These are phyloP conservation scores for Myrmaecium sp. DNA, from an alignment of 2,329 filamentous ascomycete genomes.

Conservation along the genomic window DNA sequence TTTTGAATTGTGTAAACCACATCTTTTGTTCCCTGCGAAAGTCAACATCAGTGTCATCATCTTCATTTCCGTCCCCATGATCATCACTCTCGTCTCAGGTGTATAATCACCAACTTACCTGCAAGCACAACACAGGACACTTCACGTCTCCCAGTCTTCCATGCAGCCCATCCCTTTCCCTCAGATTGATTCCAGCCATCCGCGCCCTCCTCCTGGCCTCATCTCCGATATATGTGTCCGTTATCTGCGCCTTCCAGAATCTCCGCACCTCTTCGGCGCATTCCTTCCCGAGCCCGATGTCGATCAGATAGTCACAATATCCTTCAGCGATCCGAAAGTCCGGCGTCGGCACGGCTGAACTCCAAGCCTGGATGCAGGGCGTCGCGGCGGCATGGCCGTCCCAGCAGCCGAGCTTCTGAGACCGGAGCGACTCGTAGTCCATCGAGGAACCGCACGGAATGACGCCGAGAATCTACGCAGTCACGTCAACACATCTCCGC, in stretches of 20 bases:
- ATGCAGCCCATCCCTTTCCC: conserved; percentile 32
- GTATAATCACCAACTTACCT: conserved; percentile 13
- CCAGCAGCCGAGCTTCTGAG: conserved; percentile 32
- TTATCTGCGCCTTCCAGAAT: conserved; percentile 29
- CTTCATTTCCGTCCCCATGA: background rate
- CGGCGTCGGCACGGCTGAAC: conserved; percentile 19
- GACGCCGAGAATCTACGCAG: conserved; percentile 29
- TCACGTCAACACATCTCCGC: background rate
- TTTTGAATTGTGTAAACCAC: conserved; percentile 25
- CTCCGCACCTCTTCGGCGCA: conserved; percentile 19
- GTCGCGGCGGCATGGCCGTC: conserved; percentile 20
- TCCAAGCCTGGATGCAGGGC: conserved; percentile 23
- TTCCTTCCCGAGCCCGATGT: conserved; percentile 29
- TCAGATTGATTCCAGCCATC: conserved; percentile 33
- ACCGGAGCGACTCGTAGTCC: conserved; percentile 30
- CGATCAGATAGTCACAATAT: conserved; percentile 29
- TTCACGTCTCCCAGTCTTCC: conserved; percentile 27
- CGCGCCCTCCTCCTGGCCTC: conserved; percentile 29
- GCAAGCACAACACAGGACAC: conserved; percentile 35
- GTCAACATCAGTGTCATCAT: conserved; percentile 1
- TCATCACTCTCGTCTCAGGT: background rate
- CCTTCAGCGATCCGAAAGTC: conserved; percentile 25
- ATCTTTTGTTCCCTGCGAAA: conserved; percentile 22
- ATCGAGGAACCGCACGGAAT: conserved; percentile 36
- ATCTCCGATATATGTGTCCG: conserved; percentile 31